A percentile compares a stretch with the other conserved stretches of the same genome.
Conservation (phyloP, 2,329 filamentous ascomycete species). For the Epichloe baconii region DNA sequence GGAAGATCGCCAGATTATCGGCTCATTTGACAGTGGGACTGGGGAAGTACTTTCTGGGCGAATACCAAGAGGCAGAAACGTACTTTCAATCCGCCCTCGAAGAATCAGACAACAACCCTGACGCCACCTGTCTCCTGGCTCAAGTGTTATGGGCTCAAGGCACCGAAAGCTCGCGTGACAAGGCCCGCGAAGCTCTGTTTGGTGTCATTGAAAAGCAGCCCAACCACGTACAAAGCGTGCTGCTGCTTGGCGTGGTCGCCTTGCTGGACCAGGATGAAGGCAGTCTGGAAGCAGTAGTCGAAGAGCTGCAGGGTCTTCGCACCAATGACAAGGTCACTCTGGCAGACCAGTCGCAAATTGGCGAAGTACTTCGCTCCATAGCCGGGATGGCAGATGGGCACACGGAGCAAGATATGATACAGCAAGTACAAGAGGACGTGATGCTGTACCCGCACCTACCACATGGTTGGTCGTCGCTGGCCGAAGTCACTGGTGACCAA, state of each 20-base stretch:
- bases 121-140: constrained; percentile 75
- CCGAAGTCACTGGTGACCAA: constrained; percentile 41
- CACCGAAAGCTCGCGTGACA: constrained; percentile 56
- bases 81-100: constrained; percentile 71
- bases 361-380: constrained; percentile 63
- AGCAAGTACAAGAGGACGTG: constrained; percentile 61
- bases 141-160: constrained; percentile 91
- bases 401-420: constrained; percentile 36
- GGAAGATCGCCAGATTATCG: constrained; percentile 62
- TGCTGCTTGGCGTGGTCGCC: constrained; percentile 73
- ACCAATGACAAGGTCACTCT: constrained; percentile 50
- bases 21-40: constrained; percentile 78
- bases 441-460: constrained; percentile 71
- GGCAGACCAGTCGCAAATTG: constrained; percentile 54
- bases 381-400: constrained; percentile 42
- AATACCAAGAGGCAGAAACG: constrained; percentile 55
- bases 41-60: constrained; percentile 58
- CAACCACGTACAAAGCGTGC: constrained; percentile 64
- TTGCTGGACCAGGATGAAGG: constrained; percentile 69
- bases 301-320: constrained; percentile 62
- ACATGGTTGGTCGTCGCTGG: constrained; percentile 68
- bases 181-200: constrained; percentile 70
- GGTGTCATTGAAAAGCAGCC: constrained; percentile 62
- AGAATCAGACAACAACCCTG: constrained; percentile 63
- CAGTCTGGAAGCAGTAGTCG: constrained; percentile 64